phyloP scores from a whole-genome alignment of 1,284 basidiomycete species.

The Fomitopsis betulina region DNA sequence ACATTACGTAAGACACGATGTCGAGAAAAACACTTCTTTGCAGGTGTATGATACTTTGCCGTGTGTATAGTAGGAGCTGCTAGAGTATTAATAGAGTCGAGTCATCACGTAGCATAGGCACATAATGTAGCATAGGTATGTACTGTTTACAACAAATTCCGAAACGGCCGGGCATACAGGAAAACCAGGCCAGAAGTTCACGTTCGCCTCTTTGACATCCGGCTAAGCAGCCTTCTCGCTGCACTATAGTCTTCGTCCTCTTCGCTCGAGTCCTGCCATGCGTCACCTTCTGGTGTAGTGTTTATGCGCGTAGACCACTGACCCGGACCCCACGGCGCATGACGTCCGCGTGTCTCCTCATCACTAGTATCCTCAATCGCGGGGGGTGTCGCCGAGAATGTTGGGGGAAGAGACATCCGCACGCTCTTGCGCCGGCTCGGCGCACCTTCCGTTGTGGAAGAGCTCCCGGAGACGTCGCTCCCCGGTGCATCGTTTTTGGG shows the following conservation, averaged over 20 bases:
- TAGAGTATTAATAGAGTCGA: too few species aligned
- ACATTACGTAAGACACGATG: background rate
- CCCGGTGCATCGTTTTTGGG: slow-evolving; percentile 18
- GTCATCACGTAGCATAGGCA: too few species aligned
- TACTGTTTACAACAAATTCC: background rate
- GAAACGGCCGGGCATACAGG: background rate
- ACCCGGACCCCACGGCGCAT: slow-evolving; percentile 19
- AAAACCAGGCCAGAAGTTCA: background rate
- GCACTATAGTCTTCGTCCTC: slow-evolving; percentile 63
- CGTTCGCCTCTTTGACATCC: slow-evolving; percentile 32
- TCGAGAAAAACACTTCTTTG: background rate
- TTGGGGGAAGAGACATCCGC: slow-evolving; percentile 65
- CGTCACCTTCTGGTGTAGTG: slow-evolving; percentile 29
- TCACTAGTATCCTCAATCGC: slow-evolving; percentile 51
- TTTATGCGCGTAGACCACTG: slow-evolving; percentile 26
- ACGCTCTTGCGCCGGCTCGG: slow-evolving; percentile 64
- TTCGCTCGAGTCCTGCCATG: slow-evolving; percentile 71
- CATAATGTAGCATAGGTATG: background rate
- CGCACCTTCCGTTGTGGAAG: slow-evolving; percentile 13
- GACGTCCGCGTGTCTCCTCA: slow-evolving; percentile 19
- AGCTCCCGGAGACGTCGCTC: slow-evolving; percentile 24
- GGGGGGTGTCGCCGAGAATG: slow-evolving; percentile 66
- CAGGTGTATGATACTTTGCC: background rate
- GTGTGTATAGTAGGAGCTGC: background rate
- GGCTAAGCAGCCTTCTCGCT: slow-evolving; percentile 49